A percentile compares a stretch with the other conserved stretches of the same genome.
Conservation (phyloP, 495 filamentous ascomycete species). For the Penicillium paradoxum region DNA sequence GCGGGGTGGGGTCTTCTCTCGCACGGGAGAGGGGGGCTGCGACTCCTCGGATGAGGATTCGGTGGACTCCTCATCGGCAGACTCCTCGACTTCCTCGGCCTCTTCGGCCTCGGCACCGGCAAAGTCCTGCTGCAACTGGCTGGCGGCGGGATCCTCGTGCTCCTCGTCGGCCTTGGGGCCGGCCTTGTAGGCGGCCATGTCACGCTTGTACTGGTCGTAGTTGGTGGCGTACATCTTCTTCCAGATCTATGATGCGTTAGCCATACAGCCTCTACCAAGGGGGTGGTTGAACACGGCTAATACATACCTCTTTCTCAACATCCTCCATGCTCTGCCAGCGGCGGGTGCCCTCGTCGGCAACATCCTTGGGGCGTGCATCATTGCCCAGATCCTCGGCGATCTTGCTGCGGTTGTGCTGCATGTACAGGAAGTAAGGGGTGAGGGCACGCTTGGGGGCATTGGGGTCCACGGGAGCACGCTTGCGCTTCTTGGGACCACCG, state of each 20-base stretch:
- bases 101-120: slow-evolving; percentile 42
- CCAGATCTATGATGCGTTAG: slow-evolving; percentile 52
- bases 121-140: slow-evolving; percentile 52
- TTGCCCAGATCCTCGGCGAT: slow-evolving; percentile 72
- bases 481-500: slow-evolving; percentile 75
- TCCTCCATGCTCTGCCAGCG: slow-evolving; percentile 75
- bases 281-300: slow-evolving; percentile 13
- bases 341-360: slow-evolving; percentile 73
- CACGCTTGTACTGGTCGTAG: slow-evolving; percentile 65
- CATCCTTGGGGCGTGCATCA: slow-evolving; percentile 66
- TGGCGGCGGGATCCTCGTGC: slow-evolving; percentile 53
- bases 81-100: slow-evolving; percentile 27
- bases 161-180: slow-evolving; percentile 27
- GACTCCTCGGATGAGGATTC: slow-evolving; percentile 44
- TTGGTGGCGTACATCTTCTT: slow-evolving; percentile 72
- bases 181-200: slow-evolving; percentile 66
- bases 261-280: not conserved
- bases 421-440: slow-evolving; percentile 92
- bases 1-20: slow-evolving; percentile 52
- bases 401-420: slow-evolving; percentile 71
- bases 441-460: slow-evolving; percentile 91
- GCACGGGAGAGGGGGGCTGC: slow-evolving; percentile 36
- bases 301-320: slow-evolving; percentile 68
- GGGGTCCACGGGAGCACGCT: slow-evolving; percentile 76
- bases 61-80: slow-evolving; percentile 33